These are phyloP conservation scores for Tolypocladium inflatum DNA, from an alignment of 2,329 filamentous ascomycete genomes.

Conservation along the genomic window DNA sequence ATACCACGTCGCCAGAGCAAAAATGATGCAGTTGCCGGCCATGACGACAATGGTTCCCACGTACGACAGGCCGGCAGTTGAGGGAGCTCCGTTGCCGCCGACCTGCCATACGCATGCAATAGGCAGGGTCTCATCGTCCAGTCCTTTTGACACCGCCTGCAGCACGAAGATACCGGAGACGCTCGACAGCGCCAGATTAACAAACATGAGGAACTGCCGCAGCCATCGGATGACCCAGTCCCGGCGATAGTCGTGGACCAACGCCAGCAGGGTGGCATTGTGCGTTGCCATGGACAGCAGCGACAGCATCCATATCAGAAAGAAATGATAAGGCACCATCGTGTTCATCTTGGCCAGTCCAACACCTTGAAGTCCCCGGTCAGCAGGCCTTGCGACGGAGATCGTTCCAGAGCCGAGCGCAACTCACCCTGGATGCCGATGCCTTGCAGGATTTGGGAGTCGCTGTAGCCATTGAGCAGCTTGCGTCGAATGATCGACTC, in stretches of 20 bases:
- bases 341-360: conserved; percentile 49
- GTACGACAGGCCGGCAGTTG: conserved; percentile 37
- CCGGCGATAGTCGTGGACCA: conserved; percentile 55
- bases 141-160: conserved; percentile 39
- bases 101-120: conserved; percentile 52
- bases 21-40: conserved; percentile 47
- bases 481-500: conserved; percentile 49
- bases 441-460: conserved; percentile 60
- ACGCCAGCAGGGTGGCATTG: conserved; percentile 53
- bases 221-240: conserved; percentile 60
- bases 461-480: conserved; percentile 54
- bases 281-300: conserved; percentile 57
- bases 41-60: conserved; percentile 54
- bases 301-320: conserved; percentile 60
- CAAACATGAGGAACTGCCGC: conserved; percentile 55
- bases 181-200: conserved; percentile 50
- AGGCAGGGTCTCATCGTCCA: conserved; percentile 43
- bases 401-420: not conserved
- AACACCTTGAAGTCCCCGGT: conserved; percentile 21
- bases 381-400: not conserved
- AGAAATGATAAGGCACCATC: conserved; percentile 60
- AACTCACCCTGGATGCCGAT: conserved; percentile 51
- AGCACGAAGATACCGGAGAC: conserved; percentile 48
- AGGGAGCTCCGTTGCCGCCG: conserved; percentile 21
- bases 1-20: conserved; percentile 53